Conservation (phyloP, 2,329 filamentous ascomycete genomes). For the Epichloe baconii region DNA sequence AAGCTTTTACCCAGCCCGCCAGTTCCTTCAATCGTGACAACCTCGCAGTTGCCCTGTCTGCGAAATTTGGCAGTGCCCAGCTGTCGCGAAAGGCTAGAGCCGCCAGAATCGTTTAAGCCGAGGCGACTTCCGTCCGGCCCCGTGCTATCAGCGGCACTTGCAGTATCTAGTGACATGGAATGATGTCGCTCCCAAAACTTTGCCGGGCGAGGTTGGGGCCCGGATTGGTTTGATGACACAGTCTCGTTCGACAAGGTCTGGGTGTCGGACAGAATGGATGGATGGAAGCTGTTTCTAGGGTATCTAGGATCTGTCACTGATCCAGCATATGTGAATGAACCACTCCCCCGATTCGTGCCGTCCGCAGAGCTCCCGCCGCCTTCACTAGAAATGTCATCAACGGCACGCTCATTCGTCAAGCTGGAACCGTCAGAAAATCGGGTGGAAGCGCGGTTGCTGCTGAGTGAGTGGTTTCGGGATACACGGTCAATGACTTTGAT, state of each 20-base stretch:
- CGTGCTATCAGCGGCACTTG: constrained; percentile 32
- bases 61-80: constrained; percentile 45
- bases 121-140: constrained; percentile 29
- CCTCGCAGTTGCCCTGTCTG: constrained; percentile 49
- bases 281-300: constrained; percentile 25
- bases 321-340: constrained; percentile 33
- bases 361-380: constrained; percentile 42
- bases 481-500: constrained; percentile 65
- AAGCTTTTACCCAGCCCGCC: constrained; percentile 54
- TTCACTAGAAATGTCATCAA: constrained; percentile 46
- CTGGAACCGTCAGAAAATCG: constrained; percentile 41
- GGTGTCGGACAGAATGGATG: constrained; percentile 27
- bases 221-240: constrained; percentile 32
- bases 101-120: constrained; percentile 30
- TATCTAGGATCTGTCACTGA: constrained; percentile 26
- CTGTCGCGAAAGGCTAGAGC: constrained; percentile 39
- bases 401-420: constrained; percentile 36
- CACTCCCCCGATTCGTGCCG: constrained; percentile 33
- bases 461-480: constrained; percentile 47
- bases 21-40: constrained; percentile 46
- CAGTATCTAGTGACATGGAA: constrained; percentile 35
- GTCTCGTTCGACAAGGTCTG: constrained; percentile 31
- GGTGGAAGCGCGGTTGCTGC: constrained; percentile 26
- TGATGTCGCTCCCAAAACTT: constrained; percentile 40
- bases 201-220: constrained; percentile 22